Conservation (phyloP, 1,139 yeast species). For the Kodamaea plutei region DNA sequence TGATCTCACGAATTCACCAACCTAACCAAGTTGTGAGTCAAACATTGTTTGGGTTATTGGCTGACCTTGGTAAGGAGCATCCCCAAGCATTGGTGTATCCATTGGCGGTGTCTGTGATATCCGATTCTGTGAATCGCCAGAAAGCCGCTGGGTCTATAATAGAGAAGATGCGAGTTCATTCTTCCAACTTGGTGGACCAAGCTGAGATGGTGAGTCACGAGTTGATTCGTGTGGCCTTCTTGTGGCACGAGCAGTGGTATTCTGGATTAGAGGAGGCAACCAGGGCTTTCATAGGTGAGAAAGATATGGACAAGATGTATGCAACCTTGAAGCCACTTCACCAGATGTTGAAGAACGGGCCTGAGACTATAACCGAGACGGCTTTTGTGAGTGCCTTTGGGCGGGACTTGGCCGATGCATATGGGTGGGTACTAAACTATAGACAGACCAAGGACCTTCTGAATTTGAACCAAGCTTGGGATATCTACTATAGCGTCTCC, state of each 20-base stretch:
- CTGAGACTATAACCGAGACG: slow-evolving; percentile 88
- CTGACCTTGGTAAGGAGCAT: slow-evolving; percentile 90
- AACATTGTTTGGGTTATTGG: slow-evolving; percentile 70
- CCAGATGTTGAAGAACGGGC: slow-evolving; percentile 75
- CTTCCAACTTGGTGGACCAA: slow-evolving; percentile 80
- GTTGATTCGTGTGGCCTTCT: slow-evolving; percentile 86
- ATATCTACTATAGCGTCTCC: slow-evolving; percentile 89
- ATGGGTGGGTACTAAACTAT: slow-evolving; percentile 86
- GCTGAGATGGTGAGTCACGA: slow-evolving; percentile 93
- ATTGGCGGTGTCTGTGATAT: slow-evolving; percentile 90
- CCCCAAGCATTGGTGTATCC: slow-evolving; percentile 97
- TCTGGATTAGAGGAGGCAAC: slow-evolving; percentile 98
- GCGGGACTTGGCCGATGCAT: slow-evolving; percentile 86
- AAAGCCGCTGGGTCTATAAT: slow-evolving; percentile 88
- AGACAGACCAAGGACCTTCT: slow-evolving; percentile 82
- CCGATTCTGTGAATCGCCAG: slow-evolving; percentile 85
- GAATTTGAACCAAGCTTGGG: slow-evolving; percentile 96
- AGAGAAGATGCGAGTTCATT: slow-evolving; percentile 87
- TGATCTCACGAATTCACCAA: slow-evolving; percentile 94
- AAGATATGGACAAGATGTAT: slow-evolving; percentile 91
- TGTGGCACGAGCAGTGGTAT: slow-evolving; percentile 98
- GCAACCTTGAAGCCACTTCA: slow-evolving; percentile 88
- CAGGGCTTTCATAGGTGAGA: slow-evolving; percentile 87
- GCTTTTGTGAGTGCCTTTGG: slow-evolving; percentile 94
- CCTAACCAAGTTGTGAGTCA: slow-evolving; percentile 83